Conservation (phyloP, 2,329 filamentous ascomycete genomes). For the Cordyceps farinosa region DNA sequence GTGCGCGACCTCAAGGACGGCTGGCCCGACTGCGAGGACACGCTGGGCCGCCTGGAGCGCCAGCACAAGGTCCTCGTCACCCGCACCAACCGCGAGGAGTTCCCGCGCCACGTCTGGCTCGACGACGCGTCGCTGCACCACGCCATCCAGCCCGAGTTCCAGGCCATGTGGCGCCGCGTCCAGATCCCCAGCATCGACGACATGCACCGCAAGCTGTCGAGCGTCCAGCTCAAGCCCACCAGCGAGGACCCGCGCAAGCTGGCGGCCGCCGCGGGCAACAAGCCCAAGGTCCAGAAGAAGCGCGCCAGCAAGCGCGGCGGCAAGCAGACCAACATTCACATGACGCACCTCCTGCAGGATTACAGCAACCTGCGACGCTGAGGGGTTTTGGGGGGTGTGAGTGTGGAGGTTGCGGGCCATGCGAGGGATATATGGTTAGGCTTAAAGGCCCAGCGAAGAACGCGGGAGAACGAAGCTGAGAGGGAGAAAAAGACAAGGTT, state of each 20-base stretch:
- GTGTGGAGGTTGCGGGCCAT: neutral
- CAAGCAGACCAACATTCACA: conserved; percentile 84
- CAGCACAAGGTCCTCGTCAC: conserved; percentile 80
- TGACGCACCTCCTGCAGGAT: conserved; percentile 77
- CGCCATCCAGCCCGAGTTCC: conserved; percentile 77
- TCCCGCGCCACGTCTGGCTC: conserved; percentile 81
- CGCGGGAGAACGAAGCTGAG: neutral
- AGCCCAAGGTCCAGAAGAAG: conserved; percentile 72
- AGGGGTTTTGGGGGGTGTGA: conserved; percentile 8
- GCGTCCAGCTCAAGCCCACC: conserved; percentile 77
- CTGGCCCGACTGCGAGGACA: conserved; percentile 79
- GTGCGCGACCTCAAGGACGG: conserved; percentile 95
- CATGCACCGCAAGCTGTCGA: conserved; percentile 71
- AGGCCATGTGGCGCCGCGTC: conserved; percentile 76
- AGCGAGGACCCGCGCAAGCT: conserved; percentile 68
- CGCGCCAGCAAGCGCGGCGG: conserved; percentile 62
- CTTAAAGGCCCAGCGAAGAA: no score
- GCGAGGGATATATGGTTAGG: no score
- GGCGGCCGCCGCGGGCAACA: conserved; percentile 41
- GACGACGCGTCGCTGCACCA: conserved; percentile 78
- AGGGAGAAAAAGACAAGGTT: neutral
- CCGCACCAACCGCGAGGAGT: conserved; percentile 87
- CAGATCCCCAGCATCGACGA: conserved; percentile 72
- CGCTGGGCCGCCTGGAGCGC: conserved; percentile 72
- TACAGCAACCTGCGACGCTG: conserved; percentile 50